phyloP scores from a whole-genome alignment of 768 basidiomycete genomes.

The Paxillus involutus region DNA sequence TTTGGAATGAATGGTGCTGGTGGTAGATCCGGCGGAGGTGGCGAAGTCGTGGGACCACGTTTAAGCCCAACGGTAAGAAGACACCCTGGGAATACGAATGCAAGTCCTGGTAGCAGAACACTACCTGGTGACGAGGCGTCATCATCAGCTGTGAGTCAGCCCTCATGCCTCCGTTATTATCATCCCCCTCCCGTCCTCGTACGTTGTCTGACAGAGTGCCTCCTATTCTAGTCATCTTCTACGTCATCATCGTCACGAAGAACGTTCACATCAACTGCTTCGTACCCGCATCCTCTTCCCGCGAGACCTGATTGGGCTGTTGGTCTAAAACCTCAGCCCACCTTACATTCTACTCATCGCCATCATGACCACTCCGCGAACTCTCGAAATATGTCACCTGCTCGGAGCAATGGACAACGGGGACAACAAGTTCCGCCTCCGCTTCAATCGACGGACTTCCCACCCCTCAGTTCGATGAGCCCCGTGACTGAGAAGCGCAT shows the following conservation, averaged over 20 bases:
- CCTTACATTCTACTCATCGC: conserved; percentile 52
- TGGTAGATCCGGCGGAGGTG: conserved; percentile 26
- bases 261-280: conserved; percentile 70
- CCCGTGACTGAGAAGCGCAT: conserved; percentile 49
- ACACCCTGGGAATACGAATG: conserved; percentile 47
- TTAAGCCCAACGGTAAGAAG: conserved; percentile 52
- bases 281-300: conserved; percentile 78
- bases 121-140: conserved; percentile 73
- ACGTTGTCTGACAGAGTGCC: conserved; percentile 5
- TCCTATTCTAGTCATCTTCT: conserved; percentile 59
- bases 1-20: conserved; percentile 30
- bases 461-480: conserved; percentile 55
- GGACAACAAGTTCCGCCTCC: conserved; percentile 37
- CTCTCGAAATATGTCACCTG: conserved; percentile 41
- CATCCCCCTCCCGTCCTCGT: background rate
- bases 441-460: conserved; percentile 66
- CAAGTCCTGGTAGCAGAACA: conserved; percentile 56
- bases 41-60: conserved; percentile 64
- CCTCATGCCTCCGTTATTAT: background rate
- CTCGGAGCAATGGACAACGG: conserved; percentile 34
- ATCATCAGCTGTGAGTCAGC: conserved; percentile 67
- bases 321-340: conserved; percentile 75
- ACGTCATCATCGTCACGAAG: conserved; percentile 79
- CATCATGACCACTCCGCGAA: conserved; percentile 51
- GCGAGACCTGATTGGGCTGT: conserved; percentile 89